A percentile compares a stretch with the other conserved stretches of the same genome.
Conservation (phyloP, 208 protist species). For the Leishmania gerbilli region DNA sequence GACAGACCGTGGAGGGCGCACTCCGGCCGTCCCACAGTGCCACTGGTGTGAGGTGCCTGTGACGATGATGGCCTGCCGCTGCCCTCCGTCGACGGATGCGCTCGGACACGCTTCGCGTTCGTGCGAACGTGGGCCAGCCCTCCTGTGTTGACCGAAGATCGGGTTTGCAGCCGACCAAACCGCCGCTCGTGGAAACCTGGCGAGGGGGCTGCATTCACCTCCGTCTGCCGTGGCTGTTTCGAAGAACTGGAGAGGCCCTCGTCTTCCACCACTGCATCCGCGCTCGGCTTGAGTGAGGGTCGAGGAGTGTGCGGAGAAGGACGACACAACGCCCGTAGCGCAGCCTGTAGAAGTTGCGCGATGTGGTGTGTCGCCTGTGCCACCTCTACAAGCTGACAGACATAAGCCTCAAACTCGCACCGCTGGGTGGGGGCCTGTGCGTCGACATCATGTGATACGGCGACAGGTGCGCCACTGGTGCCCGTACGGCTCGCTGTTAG, state of each 20-base stretch:
- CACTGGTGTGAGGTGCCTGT: background rate
- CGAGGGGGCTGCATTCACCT: background rate
- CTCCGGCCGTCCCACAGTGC: background rate
- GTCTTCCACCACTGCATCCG: background rate
- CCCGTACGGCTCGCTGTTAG: background rate
- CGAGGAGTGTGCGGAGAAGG: slow-evolving; percentile 1
- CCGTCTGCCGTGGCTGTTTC: background rate
- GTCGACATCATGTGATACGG: background rate
- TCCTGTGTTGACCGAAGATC: background rate
- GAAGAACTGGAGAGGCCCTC: background rate
- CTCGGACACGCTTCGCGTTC: background rate
- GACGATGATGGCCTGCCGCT: background rate
- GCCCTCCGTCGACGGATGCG: background rate
- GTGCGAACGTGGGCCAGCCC: background rate
- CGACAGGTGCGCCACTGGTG: background rate
- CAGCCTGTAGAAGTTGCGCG: slow-evolving; percentile 16
- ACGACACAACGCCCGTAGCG: slow-evolving; percentile 26
- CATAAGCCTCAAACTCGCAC: slow-evolving; percentile 14
- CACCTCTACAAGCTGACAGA: slow-evolving; percentile 31
- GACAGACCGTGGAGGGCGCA: background rate
- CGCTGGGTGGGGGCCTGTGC: background rate
- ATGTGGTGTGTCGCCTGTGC: slow-evolving; percentile 22
- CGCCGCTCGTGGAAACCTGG: too few relatives aligned
- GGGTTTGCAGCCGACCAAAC: background rate
- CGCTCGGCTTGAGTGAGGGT: background rate